These are phyloP conservation scores for Colletotrichum magnum DNA, from an alignment of 2,329 filamentous ascomycete genomes.

Conservation along the genomic window DNA sequence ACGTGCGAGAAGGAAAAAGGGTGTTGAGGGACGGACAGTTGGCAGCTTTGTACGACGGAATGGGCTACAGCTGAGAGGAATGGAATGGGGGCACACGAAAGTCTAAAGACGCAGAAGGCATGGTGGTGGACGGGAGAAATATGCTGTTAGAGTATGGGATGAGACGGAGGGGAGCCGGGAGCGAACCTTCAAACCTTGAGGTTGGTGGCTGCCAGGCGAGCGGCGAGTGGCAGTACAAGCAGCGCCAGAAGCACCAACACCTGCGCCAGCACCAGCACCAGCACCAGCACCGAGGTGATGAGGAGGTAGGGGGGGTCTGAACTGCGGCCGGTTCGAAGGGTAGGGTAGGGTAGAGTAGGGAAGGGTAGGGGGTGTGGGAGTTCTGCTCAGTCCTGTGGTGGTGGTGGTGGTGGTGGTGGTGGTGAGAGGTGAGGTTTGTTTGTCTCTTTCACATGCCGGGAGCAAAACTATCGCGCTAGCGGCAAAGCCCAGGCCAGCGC, in stretches of 20 bases:
- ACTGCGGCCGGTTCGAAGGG: slow-evolving; percentile 21
- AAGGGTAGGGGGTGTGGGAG: slow-evolving; percentile 1
- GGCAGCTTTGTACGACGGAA: slow-evolving; percentile 37
- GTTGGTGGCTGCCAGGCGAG: slow-evolving; percentile 26
- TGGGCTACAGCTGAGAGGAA: slow-evolving; percentile 24
- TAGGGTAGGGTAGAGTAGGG: not conserved
- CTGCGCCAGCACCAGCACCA: slow-evolving; percentile 2
- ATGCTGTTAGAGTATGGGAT: slow-evolving; percentile 40
- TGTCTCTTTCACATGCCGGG: slow-evolving; percentile 33
- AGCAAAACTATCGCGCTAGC: slow-evolving; percentile 16
- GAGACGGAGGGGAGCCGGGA: slow-evolving; percentile 41
- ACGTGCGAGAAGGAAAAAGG: not conserved
- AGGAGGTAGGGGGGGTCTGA: slow-evolving; percentile 23
- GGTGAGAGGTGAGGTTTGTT: no score
- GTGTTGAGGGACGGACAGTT: slow-evolving; percentile 18
- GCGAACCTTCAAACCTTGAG: slow-evolving; percentile 39
- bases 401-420: no score
- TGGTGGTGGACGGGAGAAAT: slow-evolving; percentile 34
- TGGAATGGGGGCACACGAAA: slow-evolving; percentile 26
- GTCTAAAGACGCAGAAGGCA: slow-evolving; percentile 33
- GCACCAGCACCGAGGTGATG: slow-evolving; percentile 9
- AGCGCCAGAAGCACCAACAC: not conserved
- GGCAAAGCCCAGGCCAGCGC: slow-evolving; percentile 26
- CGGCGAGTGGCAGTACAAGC: not conserved
- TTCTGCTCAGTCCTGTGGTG: not conserved